Percentiles rank a stretch among this genome's conserved stretches.
These are phyloP conservation scores for Mucor saturninus DNA, from an alignment of 371 early-diverging fungal species.

Conservation along the genomic window DNA sequence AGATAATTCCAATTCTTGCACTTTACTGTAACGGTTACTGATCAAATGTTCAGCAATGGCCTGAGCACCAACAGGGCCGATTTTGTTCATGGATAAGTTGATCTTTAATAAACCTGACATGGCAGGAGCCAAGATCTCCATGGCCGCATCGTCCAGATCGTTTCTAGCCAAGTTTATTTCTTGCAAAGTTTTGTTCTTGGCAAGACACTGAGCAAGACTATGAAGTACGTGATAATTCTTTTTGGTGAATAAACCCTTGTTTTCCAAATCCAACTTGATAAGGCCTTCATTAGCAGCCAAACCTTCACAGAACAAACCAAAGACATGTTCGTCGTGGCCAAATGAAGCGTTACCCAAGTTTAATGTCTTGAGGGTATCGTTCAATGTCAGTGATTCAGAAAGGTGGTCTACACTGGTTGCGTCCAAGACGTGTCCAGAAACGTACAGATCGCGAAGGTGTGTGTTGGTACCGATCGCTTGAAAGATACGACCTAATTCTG, in stretches of 20 bases:
- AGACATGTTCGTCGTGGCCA: conserved; percentile 31
- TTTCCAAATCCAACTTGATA: conserved; percentile 59
- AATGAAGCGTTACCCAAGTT: conserved; percentile 54
- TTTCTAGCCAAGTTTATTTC: conserved; percentile 58
- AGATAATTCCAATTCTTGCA: conserved; percentile 57
- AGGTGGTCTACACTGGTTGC: conserved; percentile 42
- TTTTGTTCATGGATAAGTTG: conserved; percentile 52
- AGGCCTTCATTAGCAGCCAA: conserved; percentile 58
- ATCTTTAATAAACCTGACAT: conserved; percentile 33
- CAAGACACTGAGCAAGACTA: conserved; percentile 30
- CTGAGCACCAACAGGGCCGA: conserved; percentile 42
- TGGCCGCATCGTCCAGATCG: conserved; percentile 45
- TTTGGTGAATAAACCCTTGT: conserved; percentile 47
- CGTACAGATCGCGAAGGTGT: conserved; percentile 55
- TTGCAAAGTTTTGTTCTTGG: conserved; percentile 36
- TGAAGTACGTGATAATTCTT: conserved; percentile 17
- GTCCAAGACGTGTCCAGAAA: conserved; percentile 62
- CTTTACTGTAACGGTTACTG: conserved; percentile 4
- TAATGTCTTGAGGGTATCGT: conserved; percentile 51
- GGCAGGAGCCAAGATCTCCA: conserved; percentile 32
- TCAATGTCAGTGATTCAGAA: conserved; percentile 49
- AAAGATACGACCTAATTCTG: conserved; percentile 57
- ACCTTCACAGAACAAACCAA: conserved; percentile 51
- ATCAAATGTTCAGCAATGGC: conserved; percentile 31
- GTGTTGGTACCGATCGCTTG: conserved; percentile 53